These are phyloP conservation scores for Chrysosporium keratinophilum DNA, from an alignment of 2,329 filamentous ascomycete species.

Conservation along the genomic window DNA sequence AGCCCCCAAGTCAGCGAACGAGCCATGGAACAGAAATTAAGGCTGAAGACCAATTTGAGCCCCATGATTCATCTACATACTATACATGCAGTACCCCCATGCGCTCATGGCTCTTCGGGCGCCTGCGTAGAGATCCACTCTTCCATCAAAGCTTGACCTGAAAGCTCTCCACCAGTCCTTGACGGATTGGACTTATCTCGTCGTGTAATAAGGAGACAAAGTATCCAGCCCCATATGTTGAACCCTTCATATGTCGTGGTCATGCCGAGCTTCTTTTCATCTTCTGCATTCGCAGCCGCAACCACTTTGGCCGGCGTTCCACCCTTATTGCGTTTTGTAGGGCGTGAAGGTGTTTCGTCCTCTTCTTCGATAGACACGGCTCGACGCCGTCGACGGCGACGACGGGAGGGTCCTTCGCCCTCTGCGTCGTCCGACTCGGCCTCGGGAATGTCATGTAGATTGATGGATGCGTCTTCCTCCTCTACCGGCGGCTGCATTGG, in stretches of 20 bases:
- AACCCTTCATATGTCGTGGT: slow-evolving; percentile 90
- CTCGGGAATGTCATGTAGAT: slow-evolving; percentile 50
- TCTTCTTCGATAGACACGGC: background rate
- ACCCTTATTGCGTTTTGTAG: slow-evolving; percentile 1
- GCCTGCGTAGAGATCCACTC: slow-evolving; percentile 77
- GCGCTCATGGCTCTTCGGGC: slow-evolving; percentile 22
- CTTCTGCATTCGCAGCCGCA: slow-evolving; percentile 25
- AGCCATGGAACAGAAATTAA: too few relatives aligned
- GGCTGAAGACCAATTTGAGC: too few relatives aligned
- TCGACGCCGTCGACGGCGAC: slow-evolving; percentile 19
- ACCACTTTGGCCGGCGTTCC: slow-evolving; percentile 10
- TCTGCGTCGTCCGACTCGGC: slow-evolving; percentile 19
- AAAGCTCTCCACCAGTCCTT: slow-evolving; percentile 20
- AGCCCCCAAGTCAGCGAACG: too few relatives aligned
- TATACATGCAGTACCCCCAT: too few relatives aligned
- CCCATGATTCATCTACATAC: too few relatives aligned
- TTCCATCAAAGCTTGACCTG: slow-evolving; percentile 63
- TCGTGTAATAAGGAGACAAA: slow-evolving; percentile 80
- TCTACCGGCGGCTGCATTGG: slow-evolving; percentile 45
- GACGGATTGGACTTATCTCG: slow-evolving; percentile 39
- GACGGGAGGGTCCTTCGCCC: slow-evolving; percentile 15
- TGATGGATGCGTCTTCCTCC: slow-evolving; percentile 40
- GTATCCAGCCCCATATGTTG: slow-evolving; percentile 82
- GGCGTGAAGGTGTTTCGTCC: background rate
- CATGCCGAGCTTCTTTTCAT: slow-evolving; percentile 83